Evolutionary conservation across 768 basidiomycete genomes (phyloP).

Genomic region (Macrolepiota albuminosa): DNA sequence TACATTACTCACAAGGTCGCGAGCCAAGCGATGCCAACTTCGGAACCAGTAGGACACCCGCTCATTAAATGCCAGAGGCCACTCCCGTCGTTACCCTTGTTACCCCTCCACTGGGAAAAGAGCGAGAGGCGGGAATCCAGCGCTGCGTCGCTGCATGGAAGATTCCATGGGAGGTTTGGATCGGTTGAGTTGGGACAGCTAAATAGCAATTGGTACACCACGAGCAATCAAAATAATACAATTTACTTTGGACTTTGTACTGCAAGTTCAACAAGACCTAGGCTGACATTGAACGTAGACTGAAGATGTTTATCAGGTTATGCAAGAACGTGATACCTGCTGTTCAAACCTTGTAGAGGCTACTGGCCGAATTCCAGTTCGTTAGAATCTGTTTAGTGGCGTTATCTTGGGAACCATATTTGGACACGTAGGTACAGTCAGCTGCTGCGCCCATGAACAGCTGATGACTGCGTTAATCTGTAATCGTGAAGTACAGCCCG

Average conservation of each 20-base stretch:
- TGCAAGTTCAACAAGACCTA: conserved; percentile 77
- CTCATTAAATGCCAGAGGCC: conserved; percentile 92
- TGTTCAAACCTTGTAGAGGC: conserved; percentile 55
- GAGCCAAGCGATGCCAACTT: conserved; percentile 88
- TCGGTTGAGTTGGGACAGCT: conserved; percentile 62
- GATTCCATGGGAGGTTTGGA: conserved; percentile 65
- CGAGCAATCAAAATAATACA: conserved; percentile 2
- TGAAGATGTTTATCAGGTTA: conserved; percentile 19
- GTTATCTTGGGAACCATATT: conserved; percentile 58
- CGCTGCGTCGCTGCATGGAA: conserved; percentile 51
- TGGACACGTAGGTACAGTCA: conserved; percentile 72
- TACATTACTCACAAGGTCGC: conserved; percentile 49
- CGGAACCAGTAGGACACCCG: conserved; percentile 73
- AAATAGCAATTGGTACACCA: not conserved
- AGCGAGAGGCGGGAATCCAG: conserved; percentile 70
- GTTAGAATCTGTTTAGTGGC: conserved; percentile 74
- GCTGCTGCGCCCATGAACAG: conserved; percentile 85
- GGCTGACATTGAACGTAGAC: conserved; percentile 77
- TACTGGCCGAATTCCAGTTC: conserved; percentile 75
- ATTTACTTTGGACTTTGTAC: conserved; percentile 55
- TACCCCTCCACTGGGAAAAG: conserved; percentile 81
- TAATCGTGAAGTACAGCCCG: not conserved
- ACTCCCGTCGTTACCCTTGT: conserved; percentile 63
- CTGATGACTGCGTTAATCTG: conserved; percentile 21
- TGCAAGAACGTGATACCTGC: not conserved